Conservation (phyloP, 2,329 filamentous ascomycete species). For the Xylariomycetidae sp. region DNA sequence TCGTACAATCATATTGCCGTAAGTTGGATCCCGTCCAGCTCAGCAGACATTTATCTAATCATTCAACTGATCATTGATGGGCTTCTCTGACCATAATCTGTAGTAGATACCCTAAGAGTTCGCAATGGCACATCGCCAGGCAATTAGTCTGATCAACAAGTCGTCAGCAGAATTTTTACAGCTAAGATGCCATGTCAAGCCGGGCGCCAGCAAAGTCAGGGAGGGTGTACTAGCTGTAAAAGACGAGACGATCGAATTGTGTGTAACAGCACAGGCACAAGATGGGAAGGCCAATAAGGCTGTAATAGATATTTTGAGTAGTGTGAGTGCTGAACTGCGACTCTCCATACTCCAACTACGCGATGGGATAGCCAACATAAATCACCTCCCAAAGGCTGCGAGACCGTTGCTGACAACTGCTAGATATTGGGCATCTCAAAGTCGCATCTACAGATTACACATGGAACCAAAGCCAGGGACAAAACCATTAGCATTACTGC, state of each 20-base stretch:
- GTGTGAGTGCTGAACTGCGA: slow-evolving; percentile 34
- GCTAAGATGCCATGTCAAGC: slow-evolving; percentile 63
- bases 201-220: slow-evolving; percentile 56
- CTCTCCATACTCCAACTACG: neutral
- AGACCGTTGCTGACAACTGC: too few species aligned
- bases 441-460: slow-evolving; percentile 57
- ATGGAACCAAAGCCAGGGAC: slow-evolving; percentile 59
- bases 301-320: slow-evolving; percentile 57
- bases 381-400: too few species aligned
- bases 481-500: slow-evolving; percentile 48
- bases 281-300: slow-evolving; percentile 68
- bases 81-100: too few species aligned
- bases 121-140: slow-evolving; percentile 39
- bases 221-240: slow-evolving; percentile 57
- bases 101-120: too few species aligned
- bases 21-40: too few species aligned
- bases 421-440: slow-evolving; percentile 58
- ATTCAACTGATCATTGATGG: too few species aligned
- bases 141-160: slow-evolving; percentile 44
- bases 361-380: too few species aligned
- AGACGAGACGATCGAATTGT: slow-evolving; percentile 56
- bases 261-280: slow-evolving; percentile 59
- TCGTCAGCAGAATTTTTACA: slow-evolving; percentile 41
- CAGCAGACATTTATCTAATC: too few species aligned
- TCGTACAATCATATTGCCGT: too few species aligned